Evolutionary conservation across 1,284 basidiomycete species (phyloP), one percentile per base, ranked within the genome.

Genomic region (Irpex rosettiformis): DNA sequence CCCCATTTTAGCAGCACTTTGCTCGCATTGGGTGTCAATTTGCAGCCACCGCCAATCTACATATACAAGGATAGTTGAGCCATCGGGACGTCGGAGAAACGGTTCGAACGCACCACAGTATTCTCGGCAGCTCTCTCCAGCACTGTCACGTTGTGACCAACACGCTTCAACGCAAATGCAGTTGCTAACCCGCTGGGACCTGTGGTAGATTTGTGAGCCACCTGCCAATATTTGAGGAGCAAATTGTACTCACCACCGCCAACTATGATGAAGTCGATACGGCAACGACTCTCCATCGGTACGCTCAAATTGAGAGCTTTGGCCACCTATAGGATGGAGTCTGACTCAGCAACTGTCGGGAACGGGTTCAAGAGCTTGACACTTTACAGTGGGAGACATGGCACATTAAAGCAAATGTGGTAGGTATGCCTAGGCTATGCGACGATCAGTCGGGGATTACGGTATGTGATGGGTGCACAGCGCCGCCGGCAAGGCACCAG

Each of bases 1-100:
- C 83, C 83, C 85, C 84, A 86, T 51, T 79, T 74, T 57, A 77
- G 77, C 22, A 85, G 69, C 10, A 85, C 77, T 62, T 85, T 85
- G 2, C 82, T 77, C 40, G 80, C 68, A 57, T 86, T 85, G 2
- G 83, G 83, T 42, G 83, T 75, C 57, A 84, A 69, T 11, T 82
- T 75, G 58, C 78, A 70, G 25, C 80, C 81, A 27, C 80, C 81
- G 56, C 79, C 76, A 37, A 67, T 68, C 7, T 65, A 65, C 45
- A 43, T 52, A 64, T 64, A 52, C 2, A 18, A 27, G 5, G 18
- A 16, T 6, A 5, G 18, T 6, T 37, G 33, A 37, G 33, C 6
- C 7, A 6, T 16, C 6, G 33, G 33, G 7, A 37, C 33, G 33
- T 37, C 16, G 6, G 6, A 37, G 6, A 37, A 6, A 7, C 16